A percentile compares a stretch with the other conserved stretches of the same genome.
phyloP scores from a whole-genome alignment of 176 grass and related monocot genomes.

The Hordeum vulgare region MorexV3_pseudomolecules_assembly NC_058519.1:17975005-17975504 shows the following conservation, averaged over 20 bases:
- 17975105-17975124: neutral
- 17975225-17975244: constrained; percentile 2
- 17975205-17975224: neutral
- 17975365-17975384: constrained; percentile 83
- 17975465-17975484: constrained; percentile 89
- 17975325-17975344: constrained; percentile 77
- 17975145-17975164: neutral
- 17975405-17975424: constrained; percentile 39
- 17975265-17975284: constrained; percentile 58
- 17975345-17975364: constrained; percentile 46
- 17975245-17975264: constrained; percentile 17
- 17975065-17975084: constrained; percentile 86
- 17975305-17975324: constrained; percentile 61
- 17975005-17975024: constrained; percentile 81
- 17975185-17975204: neutral
- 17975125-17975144: neutral
- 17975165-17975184: neutral
- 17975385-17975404: constrained; percentile 74
- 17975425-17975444: constrained; percentile 54
- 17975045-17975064: constrained; percentile 91
- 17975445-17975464: constrained; percentile 25
- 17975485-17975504: constrained; percentile 70
- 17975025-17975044: constrained; percentile 67
- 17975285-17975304: constrained; percentile 71
- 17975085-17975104: neutral